Base-by-base conservation (phyloP, 2,329 filamentous ascomycete species). In the Fusarium austroafricanum region DNA sequence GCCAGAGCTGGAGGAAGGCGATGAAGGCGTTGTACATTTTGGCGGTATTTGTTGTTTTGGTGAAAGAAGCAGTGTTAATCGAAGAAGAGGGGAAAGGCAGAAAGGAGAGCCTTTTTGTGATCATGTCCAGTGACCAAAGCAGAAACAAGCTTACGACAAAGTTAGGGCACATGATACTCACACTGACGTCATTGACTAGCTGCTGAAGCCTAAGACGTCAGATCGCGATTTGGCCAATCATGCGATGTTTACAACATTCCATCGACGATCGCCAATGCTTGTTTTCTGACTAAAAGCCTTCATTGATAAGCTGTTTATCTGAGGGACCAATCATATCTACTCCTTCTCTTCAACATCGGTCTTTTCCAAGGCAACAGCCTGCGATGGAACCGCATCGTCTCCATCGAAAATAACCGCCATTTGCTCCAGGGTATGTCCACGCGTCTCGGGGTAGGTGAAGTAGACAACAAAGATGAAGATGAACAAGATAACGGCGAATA, bases 1-100 rank as follows among this genome's bases (percentile, higher is more conserved):
- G 79, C 64, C 69, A 72, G n/a, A 72, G 71, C 57, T 72, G 68
- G 40, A 73, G 71, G 53, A 73, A 71, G 10, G 67, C 51, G 37
- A 70, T 57, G 37, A 71, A 10, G 2, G 55, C 44, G 35, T 44
- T 49, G n/a, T 65, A n/a, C 68, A 73, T 73, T 10, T 56, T 62
- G 18, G 9, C 5, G 15, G 1, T 8, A 4, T 4, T 44, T 7
- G 1, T 23, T 12, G 28, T n/a, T 20, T 2, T 33, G 10, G 4
- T 18, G 17, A 21, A 26, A 10, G 14, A 26, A 3, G 20, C 1
- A 10, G 1, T 11, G 40, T 44, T 39, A 18, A 18, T 14, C 18
- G 23, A 52, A 42, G 20, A 64, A 43, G 45, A 59, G 44, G 18
- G 39, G 39, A 20, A 37, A 26, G 20, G 21, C 15, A 20, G 37